Conservation (phyloP, 305 asterid genomes). For the Lippia alba region DNA sequence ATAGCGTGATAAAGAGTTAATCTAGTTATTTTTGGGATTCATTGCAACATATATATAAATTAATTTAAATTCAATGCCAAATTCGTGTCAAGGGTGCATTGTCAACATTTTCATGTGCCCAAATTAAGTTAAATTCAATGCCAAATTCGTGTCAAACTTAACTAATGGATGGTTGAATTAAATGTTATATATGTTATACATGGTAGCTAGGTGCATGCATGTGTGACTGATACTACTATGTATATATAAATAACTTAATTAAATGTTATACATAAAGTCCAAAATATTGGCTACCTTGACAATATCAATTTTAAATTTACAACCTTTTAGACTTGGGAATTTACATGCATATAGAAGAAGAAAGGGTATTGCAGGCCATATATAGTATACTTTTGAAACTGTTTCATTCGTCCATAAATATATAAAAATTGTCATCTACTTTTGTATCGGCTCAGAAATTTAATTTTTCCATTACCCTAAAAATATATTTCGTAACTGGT, state of each 20-base stretch:
- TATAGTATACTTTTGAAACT: too few species aligned
- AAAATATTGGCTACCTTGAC: constrained; percentile 26
- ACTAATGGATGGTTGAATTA: background rate
- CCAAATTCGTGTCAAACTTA: background rate
- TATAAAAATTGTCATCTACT: too few species aligned
- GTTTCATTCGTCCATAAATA: background rate
- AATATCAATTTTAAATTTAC: constrained; percentile 14
- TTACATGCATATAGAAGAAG: background rate
- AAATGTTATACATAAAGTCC: constrained; percentile 27
- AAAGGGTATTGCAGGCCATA: background rate
- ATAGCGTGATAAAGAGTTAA: too few species aligned
- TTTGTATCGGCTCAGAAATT: too few species aligned
- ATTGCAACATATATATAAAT: too few species aligned
- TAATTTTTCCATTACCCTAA: too few species aligned
- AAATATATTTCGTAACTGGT: too few species aligned
- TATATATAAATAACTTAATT: background rate
- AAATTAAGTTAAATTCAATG: background rate
- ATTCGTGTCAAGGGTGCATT: too few species aligned
- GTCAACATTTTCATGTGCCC: background rate
- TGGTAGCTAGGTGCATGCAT: constrained; percentile 25
- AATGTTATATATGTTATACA: background rate
- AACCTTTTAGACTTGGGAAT: background rate
- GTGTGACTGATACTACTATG: background rate
- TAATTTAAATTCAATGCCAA: too few species aligned
- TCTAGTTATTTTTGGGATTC: too few species aligned